Conservation (phyloP, 2,329 filamentous ascomycete genomes). For the Sphaerulina vaccinii region DNA sequence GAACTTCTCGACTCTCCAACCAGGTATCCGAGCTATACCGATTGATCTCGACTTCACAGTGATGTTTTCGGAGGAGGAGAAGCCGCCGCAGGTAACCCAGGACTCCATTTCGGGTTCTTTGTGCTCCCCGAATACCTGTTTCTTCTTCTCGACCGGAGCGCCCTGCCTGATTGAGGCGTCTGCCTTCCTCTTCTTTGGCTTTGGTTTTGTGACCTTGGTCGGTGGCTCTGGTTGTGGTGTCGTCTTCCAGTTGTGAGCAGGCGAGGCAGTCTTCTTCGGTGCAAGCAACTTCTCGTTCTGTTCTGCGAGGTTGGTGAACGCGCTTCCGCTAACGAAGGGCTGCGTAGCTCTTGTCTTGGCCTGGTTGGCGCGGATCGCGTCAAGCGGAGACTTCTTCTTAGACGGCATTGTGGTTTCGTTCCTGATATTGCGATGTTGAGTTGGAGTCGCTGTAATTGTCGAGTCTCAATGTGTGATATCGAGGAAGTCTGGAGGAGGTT, state of each 20-base stretch:
- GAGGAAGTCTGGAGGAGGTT: too few species aligned
- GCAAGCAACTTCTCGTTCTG: not conserved
- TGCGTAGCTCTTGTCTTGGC: not conserved
- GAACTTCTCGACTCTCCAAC: slow-evolving; percentile 13
- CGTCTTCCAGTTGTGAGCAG: too few species aligned
- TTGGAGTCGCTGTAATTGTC: too few species aligned
- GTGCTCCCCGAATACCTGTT: too few species aligned
- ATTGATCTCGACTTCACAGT: not conserved
- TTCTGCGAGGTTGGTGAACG: not conserved
- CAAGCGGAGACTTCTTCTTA: slow-evolving; percentile 10
- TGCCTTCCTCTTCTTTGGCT: not conserved
- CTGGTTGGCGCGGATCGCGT: slow-evolving; percentile 5
- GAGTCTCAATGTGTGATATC: too few species aligned
- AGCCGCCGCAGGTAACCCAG: slow-evolving; percentile 10
- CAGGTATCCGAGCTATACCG: slow-evolving; percentile 12
- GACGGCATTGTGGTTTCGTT: slow-evolving; percentile 15
- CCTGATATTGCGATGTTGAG: not conserved
- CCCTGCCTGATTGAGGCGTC: too few species aligned
- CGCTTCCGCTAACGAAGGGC: slow-evolving; percentile 1
- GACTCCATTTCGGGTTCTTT: not conserved
- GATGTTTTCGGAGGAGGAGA: not conserved
- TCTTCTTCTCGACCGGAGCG: not conserved
- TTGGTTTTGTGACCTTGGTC: slow-evolving; percentile 1
- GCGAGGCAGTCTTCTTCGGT: not conserved
- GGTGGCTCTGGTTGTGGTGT: not conserved